Percentiles rank a stretch among this genome's conserved stretches.
Evolutionary conservation across 2,329 filamentous ascomycete species (phyloP).

Genomic region (Hymenoscyphus albidus): DNA sequence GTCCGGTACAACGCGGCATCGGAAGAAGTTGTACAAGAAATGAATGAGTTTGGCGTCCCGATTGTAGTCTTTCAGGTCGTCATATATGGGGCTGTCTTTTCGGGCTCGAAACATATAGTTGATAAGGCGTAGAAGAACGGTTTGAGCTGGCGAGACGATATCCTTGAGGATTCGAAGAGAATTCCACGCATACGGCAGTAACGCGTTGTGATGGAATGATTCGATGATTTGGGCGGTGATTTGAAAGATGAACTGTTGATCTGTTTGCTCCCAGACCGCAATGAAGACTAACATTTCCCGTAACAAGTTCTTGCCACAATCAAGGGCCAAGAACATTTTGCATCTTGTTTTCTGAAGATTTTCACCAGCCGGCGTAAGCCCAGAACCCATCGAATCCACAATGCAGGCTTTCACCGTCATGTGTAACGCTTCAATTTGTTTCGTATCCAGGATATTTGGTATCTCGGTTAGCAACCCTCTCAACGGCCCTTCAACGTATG

Average conservation of each 20-base stretch:
- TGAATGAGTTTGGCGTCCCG: constrained; percentile 65
- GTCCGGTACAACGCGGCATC: constrained; percentile 87
- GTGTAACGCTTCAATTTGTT: constrained; percentile 91
- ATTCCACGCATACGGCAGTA: constrained; percentile 90
- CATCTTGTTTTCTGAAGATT: constrained; percentile 89
- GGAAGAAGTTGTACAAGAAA: constrained; percentile 89
- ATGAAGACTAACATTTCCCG: constrained; percentile 93
- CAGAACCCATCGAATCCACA: constrained; percentile 72
- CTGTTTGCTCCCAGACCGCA: constrained; percentile 92
- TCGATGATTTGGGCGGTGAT: constrained; percentile 96
- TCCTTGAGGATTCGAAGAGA: constrained; percentile 90
- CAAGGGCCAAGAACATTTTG: constrained; percentile 82
- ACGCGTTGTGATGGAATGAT: constrained; percentile 80
- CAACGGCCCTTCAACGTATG: constrained; percentile 73
- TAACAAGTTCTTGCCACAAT: constrained; percentile 84
- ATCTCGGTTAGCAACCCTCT: constrained; percentile 88
- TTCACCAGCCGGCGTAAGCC: constrained; percentile 62
- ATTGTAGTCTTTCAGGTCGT: constrained; percentile 50
- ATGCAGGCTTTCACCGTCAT: constrained; percentile 98
- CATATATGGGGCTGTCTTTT: constrained; percentile 40
- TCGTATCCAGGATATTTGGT: constrained; percentile 87
- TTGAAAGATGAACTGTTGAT: constrained; percentile 92
- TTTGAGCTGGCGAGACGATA: constrained; percentile 92
- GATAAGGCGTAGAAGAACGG: constrained; percentile 84
- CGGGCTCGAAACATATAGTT: constrained; percentile 79